Evolutionary conservation across 2,329 filamentous ascomycete genomes (phyloP).

Genomic region (Podosphaera fusca): DNA sequence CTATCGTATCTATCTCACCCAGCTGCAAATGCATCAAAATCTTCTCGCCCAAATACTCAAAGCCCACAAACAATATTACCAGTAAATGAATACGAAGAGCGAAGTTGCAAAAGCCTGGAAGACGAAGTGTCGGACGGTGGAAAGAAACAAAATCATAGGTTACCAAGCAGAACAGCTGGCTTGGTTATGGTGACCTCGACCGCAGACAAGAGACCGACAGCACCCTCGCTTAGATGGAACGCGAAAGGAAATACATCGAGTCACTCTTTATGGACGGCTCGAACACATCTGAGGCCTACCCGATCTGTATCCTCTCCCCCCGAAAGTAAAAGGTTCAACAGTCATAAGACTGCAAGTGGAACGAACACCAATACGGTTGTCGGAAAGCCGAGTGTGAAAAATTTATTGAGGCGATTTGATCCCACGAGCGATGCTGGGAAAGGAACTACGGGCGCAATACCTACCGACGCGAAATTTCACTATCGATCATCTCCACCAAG

Average conservation of each 20-base stretch:
- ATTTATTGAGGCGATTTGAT: slow-evolving; percentile 60
- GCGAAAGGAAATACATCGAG: slow-evolving; percentile 27
- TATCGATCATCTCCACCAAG: slow-evolving; percentile 9
- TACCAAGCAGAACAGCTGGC: slow-evolving; percentile 11
- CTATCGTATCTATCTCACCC: slow-evolving; percentile 9
- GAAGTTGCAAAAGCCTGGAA: slow-evolving; percentile 7
- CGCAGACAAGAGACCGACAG: slow-evolving; percentile 20
- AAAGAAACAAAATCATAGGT: slow-evolving; percentile 23
- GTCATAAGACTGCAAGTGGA: slow-evolving; percentile 9
- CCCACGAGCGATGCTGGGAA: slow-evolving; percentile 22
- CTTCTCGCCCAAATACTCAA: slow-evolving; percentile 10
- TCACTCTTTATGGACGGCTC: slow-evolving; percentile 21
- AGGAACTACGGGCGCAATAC: not conserved
- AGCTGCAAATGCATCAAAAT: slow-evolving; percentile 5
- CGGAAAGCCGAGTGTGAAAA: slow-evolving; percentile 43
- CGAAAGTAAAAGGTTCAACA: slow-evolving; percentile 17
- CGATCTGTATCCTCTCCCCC: slow-evolving; percentile 35
- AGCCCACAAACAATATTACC: slow-evolving; percentile 10
- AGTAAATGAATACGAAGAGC: slow-evolving; percentile 5
- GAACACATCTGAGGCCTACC: slow-evolving; percentile 20
- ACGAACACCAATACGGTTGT: slow-evolving; percentile 9
- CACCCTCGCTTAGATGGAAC: slow-evolving; percentile 24
- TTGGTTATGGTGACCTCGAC: slow-evolving; percentile 14
- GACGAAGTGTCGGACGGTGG: slow-evolving; percentile 24
- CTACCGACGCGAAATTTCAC: slow-evolving; percentile 1